Percentiles rank a stretch among this genome's conserved stretches.
Evolutionary conservation across 176 grass and related monocot species (phyloP).

Genomic region (Cymbopogon citratus): DNA sequence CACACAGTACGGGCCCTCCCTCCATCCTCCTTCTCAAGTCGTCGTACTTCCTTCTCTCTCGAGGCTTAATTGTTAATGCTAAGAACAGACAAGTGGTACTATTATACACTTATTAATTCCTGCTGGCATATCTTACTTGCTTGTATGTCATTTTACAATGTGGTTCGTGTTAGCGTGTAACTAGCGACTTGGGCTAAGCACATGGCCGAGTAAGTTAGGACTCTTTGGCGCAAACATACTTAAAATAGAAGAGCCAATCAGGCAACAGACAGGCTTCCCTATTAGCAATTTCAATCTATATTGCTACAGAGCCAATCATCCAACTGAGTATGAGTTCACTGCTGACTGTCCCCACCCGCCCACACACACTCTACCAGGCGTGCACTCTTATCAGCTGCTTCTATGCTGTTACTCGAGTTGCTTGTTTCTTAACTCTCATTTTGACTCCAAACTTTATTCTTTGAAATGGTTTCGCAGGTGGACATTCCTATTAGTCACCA

Average conservation of each 20-base stretch:
- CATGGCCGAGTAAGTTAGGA: no score
- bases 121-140: neutral
- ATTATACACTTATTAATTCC: neutral
- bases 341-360: no score
- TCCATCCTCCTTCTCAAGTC: neutral
- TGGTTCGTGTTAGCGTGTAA: neutral
- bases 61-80: neutral
- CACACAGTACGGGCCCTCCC: conserved; percentile 33
- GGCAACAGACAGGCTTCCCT: neutral
- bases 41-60: neutral
- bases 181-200: neutral
- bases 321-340: no score
- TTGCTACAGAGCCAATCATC: no score
- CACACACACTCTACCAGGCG: neutral
- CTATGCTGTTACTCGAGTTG: neutral
- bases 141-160: neutral
- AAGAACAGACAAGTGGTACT: neutral
- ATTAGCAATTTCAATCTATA: neutral
- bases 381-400: neutral
- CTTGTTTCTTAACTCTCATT: conserved; percentile 12
- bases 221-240: neutral
- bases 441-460: neutral
- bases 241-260: neutral
- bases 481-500: conserved; percentile 63
- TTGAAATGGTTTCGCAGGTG: conserved; percentile 53